Base-by-base conservation (phyloP, 768 basidiomycete genomes). In the Lactifluus volemus region DNA sequence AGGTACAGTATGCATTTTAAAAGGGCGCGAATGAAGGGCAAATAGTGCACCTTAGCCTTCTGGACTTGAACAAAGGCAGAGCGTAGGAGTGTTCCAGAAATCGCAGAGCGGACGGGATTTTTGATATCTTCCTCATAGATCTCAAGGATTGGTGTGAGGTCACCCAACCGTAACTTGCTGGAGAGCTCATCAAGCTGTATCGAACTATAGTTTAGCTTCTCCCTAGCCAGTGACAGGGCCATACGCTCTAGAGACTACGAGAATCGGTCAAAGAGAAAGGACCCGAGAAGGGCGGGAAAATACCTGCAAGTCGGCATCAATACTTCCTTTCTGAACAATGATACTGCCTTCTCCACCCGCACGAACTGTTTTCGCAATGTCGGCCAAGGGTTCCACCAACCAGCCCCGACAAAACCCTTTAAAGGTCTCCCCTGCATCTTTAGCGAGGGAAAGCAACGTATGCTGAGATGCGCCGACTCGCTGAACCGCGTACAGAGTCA, bases 61-160 rank as follows among this genome's bases (percentile, higher is more conserved):
- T 98, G 96, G 0, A 98, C 81, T 69, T 98, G 96, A 34, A 99
- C 86, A 64, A 98, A 85, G 50, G 93, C 74, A 1, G 90, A 85
- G 32, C 96, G 81, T 17, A 98, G 75, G 8, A 98, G 77, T 14
- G 85, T 88, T 4, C 96, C 96, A 6, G 79, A 75, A 4, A 98
- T 62, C 5, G 86, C 90, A 19, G 89, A 92, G 67, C 82, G 85
- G 49, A 98, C 67, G 0, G 96, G 96, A n/a, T 75, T 81, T 70
- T 86, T 86, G 74, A 98, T 91, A 67, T 98, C 93, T 62, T 88
- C 83, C 74, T 98, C 96, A 68, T 96, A 98, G 5, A 94, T 80
- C 68, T 85, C 76, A 63, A 96, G 79, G 5, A 98, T 86, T 17
- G 92, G 81, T 2, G 92, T 93, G 63, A 98, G 76, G 71, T 98